These are phyloP conservation scores for Colletotrichum sp. DNA, from an alignment of 2,329 filamentous ascomycete genomes.

Conservation along the genomic window DNA sequence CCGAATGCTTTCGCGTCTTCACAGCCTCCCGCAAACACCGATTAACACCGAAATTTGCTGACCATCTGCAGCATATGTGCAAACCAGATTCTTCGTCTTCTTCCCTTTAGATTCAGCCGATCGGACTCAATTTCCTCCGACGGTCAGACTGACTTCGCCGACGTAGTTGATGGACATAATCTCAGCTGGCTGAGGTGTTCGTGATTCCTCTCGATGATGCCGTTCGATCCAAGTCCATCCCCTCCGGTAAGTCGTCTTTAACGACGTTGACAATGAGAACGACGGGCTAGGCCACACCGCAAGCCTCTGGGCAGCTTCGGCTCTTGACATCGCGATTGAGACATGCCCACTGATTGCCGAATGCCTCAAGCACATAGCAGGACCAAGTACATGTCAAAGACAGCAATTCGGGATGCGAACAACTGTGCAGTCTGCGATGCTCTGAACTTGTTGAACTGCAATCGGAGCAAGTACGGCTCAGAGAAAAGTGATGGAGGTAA, in stretches of 20 bases:
- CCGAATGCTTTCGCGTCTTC: background rate
- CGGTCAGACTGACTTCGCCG: background rate
- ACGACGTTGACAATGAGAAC: background rate
- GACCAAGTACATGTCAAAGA: accelerated
- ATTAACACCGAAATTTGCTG: background rate
- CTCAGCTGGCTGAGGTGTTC: background rate
- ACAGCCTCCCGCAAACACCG: background rate
- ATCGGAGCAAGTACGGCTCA: accelerated
- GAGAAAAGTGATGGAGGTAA: background rate
- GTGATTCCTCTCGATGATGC: background rate
- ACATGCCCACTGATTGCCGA: background rate
- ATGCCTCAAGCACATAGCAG: background rate
- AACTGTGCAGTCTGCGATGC: background rate
- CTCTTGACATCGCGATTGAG: background rate
- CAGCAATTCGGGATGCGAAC: background rate
- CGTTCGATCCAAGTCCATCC: background rate
- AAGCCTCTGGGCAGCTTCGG: background rate
- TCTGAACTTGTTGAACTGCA: background rate
- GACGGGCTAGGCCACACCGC: no score
- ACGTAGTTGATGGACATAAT: accelerated
- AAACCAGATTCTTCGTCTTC: background rate
- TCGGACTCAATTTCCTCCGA: background rate
- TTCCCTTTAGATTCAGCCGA: background rate
- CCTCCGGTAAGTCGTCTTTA: background rate
- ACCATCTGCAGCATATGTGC: background rate